These are phyloP conservation scores for Candida endomychidarum DNA, from an alignment of 805 yeast species.

Conservation along the genomic window DNA sequence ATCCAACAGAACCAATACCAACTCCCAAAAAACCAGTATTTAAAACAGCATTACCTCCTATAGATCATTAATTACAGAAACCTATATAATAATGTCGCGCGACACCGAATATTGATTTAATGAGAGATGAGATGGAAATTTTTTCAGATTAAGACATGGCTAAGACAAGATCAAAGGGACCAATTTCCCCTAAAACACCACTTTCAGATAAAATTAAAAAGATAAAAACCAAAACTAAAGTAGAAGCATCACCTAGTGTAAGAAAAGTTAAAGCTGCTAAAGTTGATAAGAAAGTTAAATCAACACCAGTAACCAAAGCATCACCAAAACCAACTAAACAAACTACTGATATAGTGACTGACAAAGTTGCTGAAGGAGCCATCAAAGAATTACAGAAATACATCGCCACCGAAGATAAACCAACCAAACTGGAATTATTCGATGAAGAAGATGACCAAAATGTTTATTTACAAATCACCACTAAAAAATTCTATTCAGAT, in stretches of 20 bases:
- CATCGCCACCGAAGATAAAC: constrained; percentile 35
- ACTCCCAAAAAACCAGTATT: constrained; percentile 20
- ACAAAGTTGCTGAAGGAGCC: constrained; percentile 44
- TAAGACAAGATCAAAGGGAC: constrained; percentile 31
- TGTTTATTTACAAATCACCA: constrained; percentile 61
- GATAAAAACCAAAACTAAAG: constrained; percentile 22
- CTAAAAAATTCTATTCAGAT: constrained; percentile 62
- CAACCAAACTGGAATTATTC: constrained; percentile 46
- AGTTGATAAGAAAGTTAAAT: constrained; percentile 16
- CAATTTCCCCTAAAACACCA: constrained; percentile 25
- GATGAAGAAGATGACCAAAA: constrained; percentile 48
- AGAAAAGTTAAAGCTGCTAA: constrained; percentile 21
- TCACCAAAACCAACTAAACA: not conserved
- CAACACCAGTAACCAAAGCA: not conserved
- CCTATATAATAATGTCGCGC: constrained; percentile 7
- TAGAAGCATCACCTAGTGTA: constrained; percentile 24
- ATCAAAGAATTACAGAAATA: constrained; percentile 66
- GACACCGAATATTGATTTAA: not conserved
- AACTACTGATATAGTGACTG: constrained; percentile 15
- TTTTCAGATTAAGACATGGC: constrained; percentile 24
- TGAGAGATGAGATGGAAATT: constrained; percentile 19
- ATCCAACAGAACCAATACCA: constrained; percentile 3
- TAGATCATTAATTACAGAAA: not conserved
- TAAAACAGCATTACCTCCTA: constrained; percentile 39
- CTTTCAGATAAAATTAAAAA: constrained; percentile 25